phyloP scores from a whole-genome alignment of 805 yeast species.

The Lachancea meyersii region DNA sequence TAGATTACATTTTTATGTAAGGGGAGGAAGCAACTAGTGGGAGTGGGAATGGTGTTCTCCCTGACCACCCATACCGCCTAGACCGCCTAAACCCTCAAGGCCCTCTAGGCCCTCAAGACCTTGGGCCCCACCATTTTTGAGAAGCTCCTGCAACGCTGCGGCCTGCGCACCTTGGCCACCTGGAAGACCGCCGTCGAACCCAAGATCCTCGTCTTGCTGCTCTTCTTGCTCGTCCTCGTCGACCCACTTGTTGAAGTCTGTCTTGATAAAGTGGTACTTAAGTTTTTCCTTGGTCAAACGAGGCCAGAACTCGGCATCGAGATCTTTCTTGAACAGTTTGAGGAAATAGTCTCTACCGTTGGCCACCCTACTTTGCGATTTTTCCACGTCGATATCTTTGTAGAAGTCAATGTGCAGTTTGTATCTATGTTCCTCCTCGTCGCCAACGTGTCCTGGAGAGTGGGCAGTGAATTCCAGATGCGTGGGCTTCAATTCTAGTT shows the following conservation, averaged over 20 bases:
- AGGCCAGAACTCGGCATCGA: slow-evolving; percentile 85
- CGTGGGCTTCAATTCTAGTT: slow-evolving; percentile 53
- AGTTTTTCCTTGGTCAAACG: slow-evolving; percentile 82
- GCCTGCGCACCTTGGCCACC: slow-evolving; percentile 29
- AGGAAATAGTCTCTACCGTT: slow-evolving; percentile 51
- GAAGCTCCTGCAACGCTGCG: slow-evolving; percentile 8
- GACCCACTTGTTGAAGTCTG: slow-evolving; percentile 97
- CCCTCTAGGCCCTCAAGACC: slow-evolving; percentile 10
- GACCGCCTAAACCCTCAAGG: not conserved
- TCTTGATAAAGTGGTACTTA: slow-evolving; percentile 73
- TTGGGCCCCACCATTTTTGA: slow-evolving; percentile 6
- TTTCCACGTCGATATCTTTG: slow-evolving; percentile 63
- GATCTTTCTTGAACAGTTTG: slow-evolving; percentile 65
- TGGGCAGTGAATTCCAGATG: slow-evolving; percentile 42
- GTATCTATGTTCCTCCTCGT: slow-evolving; percentile 41
- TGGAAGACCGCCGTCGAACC: slow-evolving; percentile 30
- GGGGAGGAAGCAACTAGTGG: not conserved
- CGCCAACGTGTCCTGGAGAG: slow-evolving; percentile 42
- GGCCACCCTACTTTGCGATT: slow-evolving; percentile 46
- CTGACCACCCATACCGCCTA: not conserved
- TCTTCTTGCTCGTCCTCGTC: slow-evolving; percentile 97
- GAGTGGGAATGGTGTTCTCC: not conserved
- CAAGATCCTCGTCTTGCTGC: slow-evolving; percentile 39
- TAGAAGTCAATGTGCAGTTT: slow-evolving; percentile 67
- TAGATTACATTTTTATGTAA: too few relatives aligned